Percentiles rank a stretch among this genome's conserved stretches.
These are phyloP conservation scores for Suillus subalutaceus DNA, from an alignment of 768 basidiomycete genomes.

Conservation along the genomic window DNA sequence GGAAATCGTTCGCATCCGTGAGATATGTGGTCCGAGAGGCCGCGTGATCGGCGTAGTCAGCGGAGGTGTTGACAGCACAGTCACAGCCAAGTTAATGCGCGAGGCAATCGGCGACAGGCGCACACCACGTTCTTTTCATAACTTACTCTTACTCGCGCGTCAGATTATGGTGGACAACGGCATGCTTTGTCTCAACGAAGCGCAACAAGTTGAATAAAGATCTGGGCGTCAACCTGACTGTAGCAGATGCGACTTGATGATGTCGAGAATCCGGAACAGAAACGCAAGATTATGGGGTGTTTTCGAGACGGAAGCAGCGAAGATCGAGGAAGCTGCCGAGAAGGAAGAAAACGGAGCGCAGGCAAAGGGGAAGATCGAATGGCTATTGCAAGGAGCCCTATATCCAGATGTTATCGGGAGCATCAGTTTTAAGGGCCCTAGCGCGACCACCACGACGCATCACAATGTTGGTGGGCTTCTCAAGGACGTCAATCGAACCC, in stretches of 20 bases:
- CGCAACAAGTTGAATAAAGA: slow-evolving; percentile 78
- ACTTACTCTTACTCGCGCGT: slow-evolving; percentile 5
- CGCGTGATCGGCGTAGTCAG: slow-evolving; percentile 98
- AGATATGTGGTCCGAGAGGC: slow-evolving; percentile 92
- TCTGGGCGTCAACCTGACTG: slow-evolving; percentile 94
- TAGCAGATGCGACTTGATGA: slow-evolving; percentile 94
- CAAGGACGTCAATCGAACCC: slow-evolving; percentile 93
- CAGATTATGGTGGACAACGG: slow-evolving; percentile 99
- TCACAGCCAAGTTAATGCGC: slow-evolving; percentile 99
- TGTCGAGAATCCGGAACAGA: slow-evolving; percentile 94
- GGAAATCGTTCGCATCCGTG: slow-evolving; percentile 90
- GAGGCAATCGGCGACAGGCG: slow-evolving; percentile 98
- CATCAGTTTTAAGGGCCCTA: slow-evolving; percentile 98
- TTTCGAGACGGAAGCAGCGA: slow-evolving; percentile 92
- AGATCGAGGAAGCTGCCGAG: slow-evolving; percentile 82
- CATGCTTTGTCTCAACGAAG: slow-evolving; percentile 91
- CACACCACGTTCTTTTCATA: slow-evolving; percentile 16
- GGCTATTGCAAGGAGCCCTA: slow-evolving; percentile 95
- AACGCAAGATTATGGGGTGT: slow-evolving; percentile 99
- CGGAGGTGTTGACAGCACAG: slow-evolving; percentile 97
- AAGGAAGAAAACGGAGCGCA: slow-evolving; percentile 71
- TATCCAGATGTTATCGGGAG: slow-evolving; percentile 99
- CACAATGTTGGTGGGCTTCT: slow-evolving; percentile 97
- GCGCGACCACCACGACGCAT: slow-evolving; percentile 99
- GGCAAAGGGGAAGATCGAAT: slow-evolving; percentile 91